A percentile compares a stretch with the other conserved stretches of the same genome.
Evolutionary conservation across 1,139 yeast genomes (phyloP).

Genomic region (Magnusiomyces suaveolens): DNA sequence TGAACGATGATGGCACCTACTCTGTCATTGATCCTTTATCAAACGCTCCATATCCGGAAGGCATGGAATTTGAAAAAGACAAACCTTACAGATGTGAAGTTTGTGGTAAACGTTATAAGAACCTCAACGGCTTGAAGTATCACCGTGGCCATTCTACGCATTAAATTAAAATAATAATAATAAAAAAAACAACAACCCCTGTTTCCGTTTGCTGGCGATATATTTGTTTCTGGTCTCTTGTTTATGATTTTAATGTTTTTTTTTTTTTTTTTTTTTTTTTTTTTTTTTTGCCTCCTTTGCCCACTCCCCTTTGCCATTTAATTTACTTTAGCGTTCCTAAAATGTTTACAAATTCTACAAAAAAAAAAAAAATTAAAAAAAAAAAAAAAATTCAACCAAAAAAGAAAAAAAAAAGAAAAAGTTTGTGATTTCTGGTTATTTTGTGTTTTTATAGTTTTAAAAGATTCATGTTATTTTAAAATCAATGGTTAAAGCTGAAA

Average conservation of each 20-base stretch:
- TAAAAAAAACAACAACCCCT: no score
- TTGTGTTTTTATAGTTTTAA: not conserved
- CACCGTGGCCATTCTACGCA: constrained; percentile 98
- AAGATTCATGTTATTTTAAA: not conserved
- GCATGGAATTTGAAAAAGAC: constrained; percentile 85
- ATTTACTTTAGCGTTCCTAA: no score
- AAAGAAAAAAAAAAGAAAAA: no score
- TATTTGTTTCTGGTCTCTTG: no score
- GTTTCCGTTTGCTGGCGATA: no score
- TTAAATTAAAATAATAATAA: constrained; percentile 29
- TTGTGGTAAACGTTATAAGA: constrained; percentile 94
- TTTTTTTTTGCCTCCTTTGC: no score
- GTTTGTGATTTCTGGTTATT: not conserved
- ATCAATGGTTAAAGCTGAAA: no score
- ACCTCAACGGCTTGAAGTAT: constrained; percentile 88
- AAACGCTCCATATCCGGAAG: constrained; percentile 84
- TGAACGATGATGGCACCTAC: constrained; percentile 87
- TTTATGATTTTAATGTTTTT: no score
- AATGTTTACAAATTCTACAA: no score
- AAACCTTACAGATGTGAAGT: constrained; percentile 98
- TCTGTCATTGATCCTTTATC: constrained; percentile 90
- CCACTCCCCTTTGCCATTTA: no score
- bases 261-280: no score
- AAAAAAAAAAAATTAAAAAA: constrained; percentile 20
- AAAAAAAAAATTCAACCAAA: no score